Percentiles rank a stretch among this genome's conserved stretches.
Conservation (phyloP, 2,329 filamentous ascomycete genomes). For the Microcyclosporella mali region DNA sequence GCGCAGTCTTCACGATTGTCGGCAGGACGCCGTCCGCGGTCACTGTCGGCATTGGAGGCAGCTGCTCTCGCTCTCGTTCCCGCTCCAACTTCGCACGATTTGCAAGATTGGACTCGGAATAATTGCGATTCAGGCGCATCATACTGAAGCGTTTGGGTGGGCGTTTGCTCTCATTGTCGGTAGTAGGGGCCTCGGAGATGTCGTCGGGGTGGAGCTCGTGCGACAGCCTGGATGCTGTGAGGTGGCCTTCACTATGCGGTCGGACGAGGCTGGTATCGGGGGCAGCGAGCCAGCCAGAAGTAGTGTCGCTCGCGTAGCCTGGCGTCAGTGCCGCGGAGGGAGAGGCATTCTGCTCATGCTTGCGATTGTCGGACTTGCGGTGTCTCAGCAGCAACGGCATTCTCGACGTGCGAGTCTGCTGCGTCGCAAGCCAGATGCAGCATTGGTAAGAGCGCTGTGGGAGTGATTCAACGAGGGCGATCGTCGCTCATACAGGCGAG, state of each 20-base stretch:
- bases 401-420: conserved; percentile 21
- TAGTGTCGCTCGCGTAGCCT: conserved; percentile 3
- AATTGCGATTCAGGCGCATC: conserved; percentile 74
- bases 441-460: conserved; percentile 10
- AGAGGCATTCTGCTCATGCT: not conserved
- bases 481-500: too few relatives aligned
- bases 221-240: conserved; percentile 14
- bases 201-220: conserved; percentile 24
- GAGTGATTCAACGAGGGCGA: too few relatives aligned
- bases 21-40: conserved; percentile 39
- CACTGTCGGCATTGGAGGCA: conserved; percentile 39
- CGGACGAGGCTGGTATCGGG: conserved; percentile 1
- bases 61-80: conserved; percentile 47
- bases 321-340: conserved; percentile 5
- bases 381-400: conserved; percentile 35
- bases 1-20: conserved; percentile 84
- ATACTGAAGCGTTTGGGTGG: conserved; percentile 54
- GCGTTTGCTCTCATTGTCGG: conserved; percentile 10
- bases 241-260: conserved; percentile 9
- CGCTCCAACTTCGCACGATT: conserved; percentile 65
- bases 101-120: conserved; percentile 84
- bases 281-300: not conserved
- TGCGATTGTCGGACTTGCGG: conserved; percentile 34
- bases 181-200: conserved; percentile 16
- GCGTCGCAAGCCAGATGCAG: not conserved